Evolutionary conservation across 192 early-diverging fungal genomes (phyloP).

Genomic region (Haplosporangium gracile): DNA sequence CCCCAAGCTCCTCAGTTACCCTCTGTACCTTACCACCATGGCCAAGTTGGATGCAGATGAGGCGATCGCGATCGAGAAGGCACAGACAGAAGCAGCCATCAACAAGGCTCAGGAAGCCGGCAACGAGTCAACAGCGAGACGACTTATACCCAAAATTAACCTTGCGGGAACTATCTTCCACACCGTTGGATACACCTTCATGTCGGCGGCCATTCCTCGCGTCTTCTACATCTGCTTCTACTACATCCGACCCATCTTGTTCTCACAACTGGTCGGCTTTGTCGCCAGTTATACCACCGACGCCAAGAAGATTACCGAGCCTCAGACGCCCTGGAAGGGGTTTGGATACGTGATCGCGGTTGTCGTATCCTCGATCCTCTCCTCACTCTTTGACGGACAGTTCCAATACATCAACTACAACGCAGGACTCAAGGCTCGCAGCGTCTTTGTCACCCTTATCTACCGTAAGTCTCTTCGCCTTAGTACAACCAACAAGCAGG

Average conservation of each 20-base stretch:
- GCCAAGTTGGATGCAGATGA: constrained; percentile 47
- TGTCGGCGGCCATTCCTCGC: constrained; percentile 26
- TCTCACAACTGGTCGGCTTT: constrained; percentile 30
- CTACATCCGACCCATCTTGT: constrained; percentile 33
- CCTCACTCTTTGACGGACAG: constrained; percentile 40
- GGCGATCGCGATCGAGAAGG: constrained; percentile 25
- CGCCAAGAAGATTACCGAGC: neutral
- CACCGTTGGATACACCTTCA: constrained; percentile 35
- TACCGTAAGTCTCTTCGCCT: constrained; percentile 72
- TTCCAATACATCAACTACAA: constrained; percentile 37
- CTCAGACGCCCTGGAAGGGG: constrained; percentile 22
- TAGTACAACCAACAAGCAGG: constrained; percentile 65
- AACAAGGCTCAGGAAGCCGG: neutral
- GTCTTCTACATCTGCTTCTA: constrained; percentile 18
- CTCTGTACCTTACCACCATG: constrained; percentile 46
- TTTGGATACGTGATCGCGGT: constrained; percentile 40
- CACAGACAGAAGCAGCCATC: constrained; percentile 7
- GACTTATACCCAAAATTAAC: constrained; percentile 15
- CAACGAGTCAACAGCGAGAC: neutral
- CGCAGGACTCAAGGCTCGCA: constrained; percentile 62
- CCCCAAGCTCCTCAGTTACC: constrained; percentile 46
- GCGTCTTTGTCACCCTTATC: constrained; percentile 63
- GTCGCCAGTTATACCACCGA: constrained; percentile 14
- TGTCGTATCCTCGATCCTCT: constrained; percentile 9
- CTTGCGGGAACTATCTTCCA: constrained; percentile 15